A percentile compares a stretch with the other conserved stretches of the same genome.
Conservation (phyloP, 306 rosid species). For the Psophocarpus tetragonolobus region DNA sequence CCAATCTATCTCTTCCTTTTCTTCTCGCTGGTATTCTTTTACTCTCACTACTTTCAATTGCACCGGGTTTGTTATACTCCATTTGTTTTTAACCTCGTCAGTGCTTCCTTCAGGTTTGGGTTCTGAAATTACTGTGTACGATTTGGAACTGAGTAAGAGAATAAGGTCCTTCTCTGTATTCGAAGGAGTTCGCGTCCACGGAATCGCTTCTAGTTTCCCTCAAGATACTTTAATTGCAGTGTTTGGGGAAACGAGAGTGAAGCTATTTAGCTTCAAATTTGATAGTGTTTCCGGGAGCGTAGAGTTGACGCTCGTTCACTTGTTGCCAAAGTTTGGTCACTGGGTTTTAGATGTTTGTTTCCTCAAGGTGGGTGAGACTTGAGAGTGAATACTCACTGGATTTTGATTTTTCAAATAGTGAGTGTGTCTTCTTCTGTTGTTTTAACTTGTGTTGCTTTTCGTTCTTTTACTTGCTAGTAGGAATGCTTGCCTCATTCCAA, state of each 20-base stretch:
- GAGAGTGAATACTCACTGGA: background rate
- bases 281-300: conserved; percentile 33
- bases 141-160: conserved; percentile 54
- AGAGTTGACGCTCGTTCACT: conserved; percentile 42
- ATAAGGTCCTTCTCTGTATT: conserved; percentile 58
- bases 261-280: conserved; percentile 51
- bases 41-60: background rate
- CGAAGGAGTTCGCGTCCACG: conserved; percentile 94
- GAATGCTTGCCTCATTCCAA: conserved; percentile 40
- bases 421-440: conserved; percentile 13
- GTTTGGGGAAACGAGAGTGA: conserved; percentile 80
- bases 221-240: conserved; percentile 45
- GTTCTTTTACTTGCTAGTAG: conserved; percentile 22
- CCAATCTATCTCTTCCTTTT: conserved; percentile 61
- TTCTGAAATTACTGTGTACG: conserved; percentile 64
- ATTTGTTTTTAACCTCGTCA: background rate
- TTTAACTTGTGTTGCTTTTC: conserved; percentile 4
- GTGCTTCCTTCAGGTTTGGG: conserved; percentile 65
- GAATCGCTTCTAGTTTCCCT: conserved; percentile 44
- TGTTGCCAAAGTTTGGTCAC: conserved; percentile 66
- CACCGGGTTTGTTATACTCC: background rate
- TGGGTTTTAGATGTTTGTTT: conserved; percentile 93
- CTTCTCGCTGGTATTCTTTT: conserved; percentile 62
- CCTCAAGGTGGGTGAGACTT: conserved; percentile 54
- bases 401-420: conserved; percentile 25